phyloP scores from a whole-genome alignment of 2,329 filamentous ascomycete species.

The Gaeumannomyces tritici region DNA sequence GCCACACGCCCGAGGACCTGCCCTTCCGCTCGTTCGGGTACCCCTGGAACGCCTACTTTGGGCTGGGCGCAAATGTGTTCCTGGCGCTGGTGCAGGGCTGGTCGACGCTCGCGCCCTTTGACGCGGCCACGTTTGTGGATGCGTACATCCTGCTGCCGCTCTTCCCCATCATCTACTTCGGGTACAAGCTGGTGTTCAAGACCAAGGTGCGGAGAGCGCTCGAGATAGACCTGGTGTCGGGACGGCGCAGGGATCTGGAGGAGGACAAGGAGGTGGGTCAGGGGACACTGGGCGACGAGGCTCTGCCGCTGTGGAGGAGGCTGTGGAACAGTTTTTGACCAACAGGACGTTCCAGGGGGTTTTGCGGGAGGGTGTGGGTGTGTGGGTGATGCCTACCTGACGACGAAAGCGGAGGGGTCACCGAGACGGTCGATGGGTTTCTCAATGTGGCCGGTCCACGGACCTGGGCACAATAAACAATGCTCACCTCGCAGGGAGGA shows the following conservation, averaged over 20 bases:
- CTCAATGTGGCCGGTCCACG: too few relatives aligned
- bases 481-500: too few relatives aligned
- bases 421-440: background rate
- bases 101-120: slow-evolving; percentile 48
- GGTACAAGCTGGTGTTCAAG: slow-evolving; percentile 43
- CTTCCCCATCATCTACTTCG: slow-evolving; percentile 46
- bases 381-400: too few relatives aligned
- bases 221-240: slow-evolving; percentile 48
- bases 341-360: too few relatives aligned
- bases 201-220: slow-evolving; percentile 38
- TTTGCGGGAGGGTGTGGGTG: too few relatives aligned
- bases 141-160: slow-evolving; percentile 53
- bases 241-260: slow-evolving; percentile 45
- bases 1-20: slow-evolving; percentile 40
- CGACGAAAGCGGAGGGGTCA: background rate
- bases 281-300: slow-evolving; percentile 13
- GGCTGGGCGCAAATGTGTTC: slow-evolving; percentile 46
- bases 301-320: slow-evolving; percentile 31
- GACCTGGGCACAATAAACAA: too few relatives aligned
- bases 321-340: slow-evolving; percentile 29
- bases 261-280: slow-evolving; percentile 24
- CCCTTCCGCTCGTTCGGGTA: slow-evolving; percentile 46
- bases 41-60: slow-evolving; percentile 51
- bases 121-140: slow-evolving; percentile 50
- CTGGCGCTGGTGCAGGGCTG: slow-evolving; percentile 53